Conservation (phyloP, 371 early-diverging fungal genomes). For the Mucor irregularis region DNA sequence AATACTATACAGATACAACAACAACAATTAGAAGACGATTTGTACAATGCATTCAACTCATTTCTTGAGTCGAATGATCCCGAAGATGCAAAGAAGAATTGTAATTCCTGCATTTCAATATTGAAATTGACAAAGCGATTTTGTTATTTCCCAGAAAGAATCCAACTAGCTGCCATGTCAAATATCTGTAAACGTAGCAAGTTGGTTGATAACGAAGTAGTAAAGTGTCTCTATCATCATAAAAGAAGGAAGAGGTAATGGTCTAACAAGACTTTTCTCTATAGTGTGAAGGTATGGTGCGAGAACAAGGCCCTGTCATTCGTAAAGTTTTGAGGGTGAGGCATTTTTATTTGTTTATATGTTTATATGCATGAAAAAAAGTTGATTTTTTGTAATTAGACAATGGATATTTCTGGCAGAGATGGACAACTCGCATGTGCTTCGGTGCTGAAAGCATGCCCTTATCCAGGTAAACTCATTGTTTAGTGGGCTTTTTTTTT, state of each 20-base stretch:
- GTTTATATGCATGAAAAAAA: too few relatives aligned
- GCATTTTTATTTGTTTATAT: neutral
- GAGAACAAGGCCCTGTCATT: constrained; percentile 49
- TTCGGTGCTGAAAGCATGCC: constrained; percentile 43
- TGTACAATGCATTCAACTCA: neutral
- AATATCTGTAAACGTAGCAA: constrained; percentile 36
- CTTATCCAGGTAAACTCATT: constrained; percentile 41
- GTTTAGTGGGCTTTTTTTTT: too few relatives aligned
- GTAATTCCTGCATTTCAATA: constrained; percentile 39
- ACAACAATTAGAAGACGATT: constrained; percentile 66
- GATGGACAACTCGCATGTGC: constrained; percentile 52
- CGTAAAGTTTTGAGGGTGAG: constrained; percentile 43
- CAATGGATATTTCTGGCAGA: constrained; percentile 48
- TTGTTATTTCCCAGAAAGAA: constrained; percentile 35
- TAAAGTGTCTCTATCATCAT: constrained; percentile 6
- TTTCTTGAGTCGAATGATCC: constrained; percentile 5
- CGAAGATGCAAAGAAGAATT: constrained; percentile 14
- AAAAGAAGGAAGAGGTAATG: too few relatives aligned
- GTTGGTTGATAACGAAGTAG: constrained; percentile 39
- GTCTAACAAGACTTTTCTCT: neutral
- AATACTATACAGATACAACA: constrained; percentile 24
- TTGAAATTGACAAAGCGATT: constrained; percentile 37
- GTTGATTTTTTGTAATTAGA: constrained; percentile 26
- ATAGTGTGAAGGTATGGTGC: constrained; percentile 50
- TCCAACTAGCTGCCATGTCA: constrained; percentile 30